Conservation (phyloP, 2,329 filamentous ascomycete species). For the Stagonosporopsis cucurbitacearum region DNA sequence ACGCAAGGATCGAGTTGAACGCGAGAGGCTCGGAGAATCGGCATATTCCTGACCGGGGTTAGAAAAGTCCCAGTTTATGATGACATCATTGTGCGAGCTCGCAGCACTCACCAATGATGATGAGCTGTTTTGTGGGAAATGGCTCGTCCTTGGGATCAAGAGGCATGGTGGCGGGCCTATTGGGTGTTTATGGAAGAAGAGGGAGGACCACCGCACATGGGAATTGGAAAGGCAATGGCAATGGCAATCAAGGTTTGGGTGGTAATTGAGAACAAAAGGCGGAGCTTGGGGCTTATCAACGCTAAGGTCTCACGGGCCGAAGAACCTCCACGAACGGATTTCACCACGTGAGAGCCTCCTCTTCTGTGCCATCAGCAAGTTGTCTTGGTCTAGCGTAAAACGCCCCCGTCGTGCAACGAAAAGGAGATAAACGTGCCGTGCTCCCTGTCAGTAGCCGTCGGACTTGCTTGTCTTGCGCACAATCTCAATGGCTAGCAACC, state of each 20-base stretch:
- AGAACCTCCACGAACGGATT: constrained; percentile 14
- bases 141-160: constrained; percentile 44
- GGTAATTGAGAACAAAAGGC: constrained; percentile 18
- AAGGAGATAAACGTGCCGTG: constrained; percentile 18
- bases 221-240: constrained; percentile 16
- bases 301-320: constrained; percentile 17
- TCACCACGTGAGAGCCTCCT: constrained; percentile 22
- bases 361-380: constrained; percentile 25
- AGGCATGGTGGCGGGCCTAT: constrained; percentile 35
- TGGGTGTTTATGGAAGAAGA: constrained; percentile 19
- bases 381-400: constrained; percentile 18
- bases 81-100: constrained; percentile 22
- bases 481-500: constrained; percentile 11
- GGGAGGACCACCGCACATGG: constrained; percentile 23
- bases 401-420: constrained; percentile 18
- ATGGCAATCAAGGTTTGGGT: constrained; percentile 20
- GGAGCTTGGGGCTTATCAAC: constrained; percentile 20
- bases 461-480: constrained; percentile 24
- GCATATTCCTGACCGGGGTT: constrained; percentile 73
- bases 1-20: constrained; percentile 92
- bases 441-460: constrained; percentile 15
- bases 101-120: constrained; percentile 49
- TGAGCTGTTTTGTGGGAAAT: constrained; percentile 56
- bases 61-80: constrained; percentile 25
- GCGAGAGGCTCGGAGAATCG: constrained; percentile 92